phyloP scores from a whole-genome alignment of 768 basidiomycete genomes.

The Dacryopinax spathularia region DNA sequence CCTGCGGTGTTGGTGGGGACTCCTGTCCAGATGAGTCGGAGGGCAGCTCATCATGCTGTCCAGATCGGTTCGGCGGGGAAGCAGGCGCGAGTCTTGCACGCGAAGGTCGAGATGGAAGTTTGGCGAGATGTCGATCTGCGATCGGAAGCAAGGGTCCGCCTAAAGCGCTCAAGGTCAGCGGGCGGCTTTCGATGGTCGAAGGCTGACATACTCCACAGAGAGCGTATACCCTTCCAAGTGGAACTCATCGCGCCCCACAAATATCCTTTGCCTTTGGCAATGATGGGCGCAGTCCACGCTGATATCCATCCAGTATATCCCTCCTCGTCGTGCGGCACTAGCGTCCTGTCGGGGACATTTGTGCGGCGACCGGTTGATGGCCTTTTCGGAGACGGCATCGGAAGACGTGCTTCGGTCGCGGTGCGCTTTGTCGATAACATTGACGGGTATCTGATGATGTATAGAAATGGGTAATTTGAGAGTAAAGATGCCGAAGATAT shows the following conservation, averaged over 20 bases:
- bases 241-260: too few relatives aligned
- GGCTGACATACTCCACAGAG: too few relatives aligned
- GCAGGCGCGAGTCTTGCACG: not conserved
- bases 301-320: not conserved
- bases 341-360: not conserved
- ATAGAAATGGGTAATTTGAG: too few relatives aligned
- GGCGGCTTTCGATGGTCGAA: too few relatives aligned
- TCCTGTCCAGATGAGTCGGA: not conserved
- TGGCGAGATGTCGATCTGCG: too few relatives aligned
- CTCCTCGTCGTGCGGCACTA: not conserved
- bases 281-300: not conserved
- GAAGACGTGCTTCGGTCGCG: not conserved
- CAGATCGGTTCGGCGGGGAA: not conserved
- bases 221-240: too few relatives aligned
- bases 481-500: not conserved
- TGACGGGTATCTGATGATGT: slow-evolving; percentile 2
- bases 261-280: not conserved
- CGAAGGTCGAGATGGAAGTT: not conserved
- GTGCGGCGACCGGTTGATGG: not conserved
- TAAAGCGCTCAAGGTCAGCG: too few relatives aligned
- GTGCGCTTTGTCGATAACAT: not conserved
- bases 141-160: too few relatives aligned
- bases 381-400: not conserved
- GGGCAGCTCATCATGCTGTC: not conserved
- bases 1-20: not conserved